Base-by-base conservation (phyloP, 1,284 basidiomycete genomes). In the Apiotrichum mycotoxinovorans region DNA sequence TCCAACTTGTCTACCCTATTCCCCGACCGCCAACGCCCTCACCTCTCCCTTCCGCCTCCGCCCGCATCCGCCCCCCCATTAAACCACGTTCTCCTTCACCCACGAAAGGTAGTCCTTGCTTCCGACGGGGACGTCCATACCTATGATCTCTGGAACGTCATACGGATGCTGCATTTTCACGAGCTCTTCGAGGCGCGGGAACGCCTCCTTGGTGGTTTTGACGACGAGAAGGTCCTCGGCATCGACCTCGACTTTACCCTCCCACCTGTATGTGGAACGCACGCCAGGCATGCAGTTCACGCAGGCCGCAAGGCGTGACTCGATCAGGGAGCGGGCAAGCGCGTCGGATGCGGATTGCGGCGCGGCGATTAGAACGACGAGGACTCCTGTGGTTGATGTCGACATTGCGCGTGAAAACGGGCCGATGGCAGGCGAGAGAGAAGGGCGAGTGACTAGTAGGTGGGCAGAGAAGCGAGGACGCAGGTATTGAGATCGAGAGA, bases 61-160 rank as follows among this genome's bases (percentile, higher is more conserved):
- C 30, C 30, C 30, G 30, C 30, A 12, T 30, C 12, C 30, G 30
- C 15, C 37, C 17, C 37, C n/a, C n/a, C n/a, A n/a, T n/a, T 38
- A 38, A 18, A 17, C 43, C 14, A 45, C 43, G 17, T 50, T 50
- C 35, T 50, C 48, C 18, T 35, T 18, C 48, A 50, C 25, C 48
- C 48, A 50, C 4, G 15, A 23, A 15, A 50, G 38, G 11, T 50
- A 50, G 18, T 12, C 48, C 27, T 26, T 22, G 38, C 34, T 50
- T 12, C 48, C 48, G 10, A 10, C 15, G 14, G 25, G 37, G 14
- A 30, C 38, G 10, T 27, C n/a, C 25, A 30, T 27, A 1, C 35
- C 48, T 10, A 50, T 41, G 26, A 50, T 50, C 48, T 50, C 48
- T 11, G 48, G 48, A 25, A 50, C 48, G 48, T 50, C 48, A 18